These are phyloP conservation scores for Chrysoporthe deuterocubensis DNA, from an alignment of 2,329 filamentous ascomycete species.

Conservation along the genomic window DNA sequence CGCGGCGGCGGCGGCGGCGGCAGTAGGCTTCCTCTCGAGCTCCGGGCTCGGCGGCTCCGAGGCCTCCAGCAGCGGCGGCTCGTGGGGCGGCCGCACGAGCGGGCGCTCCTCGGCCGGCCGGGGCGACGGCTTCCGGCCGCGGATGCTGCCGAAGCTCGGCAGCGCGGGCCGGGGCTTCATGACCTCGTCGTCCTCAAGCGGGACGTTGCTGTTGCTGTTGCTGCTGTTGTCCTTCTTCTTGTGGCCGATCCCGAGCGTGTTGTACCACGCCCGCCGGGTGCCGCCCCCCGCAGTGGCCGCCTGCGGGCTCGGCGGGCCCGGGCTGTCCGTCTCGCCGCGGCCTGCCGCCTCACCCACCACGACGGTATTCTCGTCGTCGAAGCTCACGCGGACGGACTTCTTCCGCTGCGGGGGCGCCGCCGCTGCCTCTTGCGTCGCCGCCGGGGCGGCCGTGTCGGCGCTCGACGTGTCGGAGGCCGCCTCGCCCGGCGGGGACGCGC, in stretches of 20 bases:
- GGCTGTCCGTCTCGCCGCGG: constrained; percentile 44
- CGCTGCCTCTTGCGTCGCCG: neutral
- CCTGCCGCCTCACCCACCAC: constrained; percentile 55
- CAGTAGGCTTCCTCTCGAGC: neutral
- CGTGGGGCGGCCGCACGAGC: constrained; percentile 60
- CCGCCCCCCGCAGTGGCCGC: constrained; percentile 18
- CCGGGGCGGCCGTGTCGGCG: constrained; percentile 36
- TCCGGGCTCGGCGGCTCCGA: constrained; percentile 33
- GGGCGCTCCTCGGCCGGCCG: constrained; percentile 62
- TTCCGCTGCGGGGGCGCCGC: constrained; percentile 53
- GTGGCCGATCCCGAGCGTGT: constrained; percentile 47
- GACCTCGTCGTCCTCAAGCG: constrained; percentile 64
- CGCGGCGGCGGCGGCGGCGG: neutral
- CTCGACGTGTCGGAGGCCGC: constrained; percentile 48
- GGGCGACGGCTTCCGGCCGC: constrained; percentile 61
- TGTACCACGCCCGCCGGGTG: constrained; percentile 56
- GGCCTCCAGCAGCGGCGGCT: constrained; percentile 38
- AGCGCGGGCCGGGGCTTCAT: constrained; percentile 77
- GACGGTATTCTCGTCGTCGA: constrained; percentile 67
- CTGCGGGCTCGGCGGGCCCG: constrained; percentile 44
- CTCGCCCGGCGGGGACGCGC: constrained; percentile 55
- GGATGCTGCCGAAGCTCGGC: constrained; percentile 75
- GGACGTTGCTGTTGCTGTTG: constrained; percentile 20
- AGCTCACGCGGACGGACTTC: constrained; percentile 76
- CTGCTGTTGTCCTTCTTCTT: constrained; percentile 53